Evolutionary conservation across 345 rosid genomes (phyloP).

Genomic region (Nephelium lappaceum): DNA sequence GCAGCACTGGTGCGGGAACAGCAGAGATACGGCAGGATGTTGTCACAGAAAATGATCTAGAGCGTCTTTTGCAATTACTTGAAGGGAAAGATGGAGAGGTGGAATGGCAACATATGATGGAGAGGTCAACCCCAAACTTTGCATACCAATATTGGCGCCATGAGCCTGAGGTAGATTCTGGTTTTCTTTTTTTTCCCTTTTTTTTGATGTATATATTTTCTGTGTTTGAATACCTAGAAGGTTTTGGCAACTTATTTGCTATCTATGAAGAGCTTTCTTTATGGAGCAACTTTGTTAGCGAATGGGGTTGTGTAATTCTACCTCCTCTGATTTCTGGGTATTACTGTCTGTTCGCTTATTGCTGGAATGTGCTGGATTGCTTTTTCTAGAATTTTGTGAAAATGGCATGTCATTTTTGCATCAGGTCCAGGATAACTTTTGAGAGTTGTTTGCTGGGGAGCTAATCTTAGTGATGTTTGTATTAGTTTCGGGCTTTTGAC

Average conservation of each 20-base stretch:
- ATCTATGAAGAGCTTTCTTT: not conserved
- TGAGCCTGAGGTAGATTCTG: constrained; percentile 72
- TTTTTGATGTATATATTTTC: not conserved
- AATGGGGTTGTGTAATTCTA: not conserved
- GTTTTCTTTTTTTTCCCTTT: not conserved
- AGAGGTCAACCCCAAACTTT: constrained; percentile 74
- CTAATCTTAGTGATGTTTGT: not conserved
- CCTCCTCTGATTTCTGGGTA: not conserved
- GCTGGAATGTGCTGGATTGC: not conserved
- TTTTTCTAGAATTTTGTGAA: not conserved
- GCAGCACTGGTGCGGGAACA: constrained; percentile 32
- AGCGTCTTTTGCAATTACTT: constrained; percentile 72
- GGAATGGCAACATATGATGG: constrained; percentile 95
- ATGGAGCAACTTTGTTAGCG: not conserved
- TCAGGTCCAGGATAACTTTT: not conserved
- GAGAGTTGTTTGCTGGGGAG: not conserved
- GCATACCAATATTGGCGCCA: constrained; percentile 88
- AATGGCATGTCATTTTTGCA: not conserved
- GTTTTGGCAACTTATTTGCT: not conserved
- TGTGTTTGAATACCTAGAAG: not conserved
- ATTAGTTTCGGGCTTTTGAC: not conserved
- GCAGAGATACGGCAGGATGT: constrained; percentile 47
- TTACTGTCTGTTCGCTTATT: not conserved
- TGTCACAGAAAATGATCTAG: constrained; percentile 74
- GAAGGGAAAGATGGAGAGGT: constrained; percentile 62